Conservation (phyloP, 306 rosid genomes). For the Quercus parvula region DNA sequence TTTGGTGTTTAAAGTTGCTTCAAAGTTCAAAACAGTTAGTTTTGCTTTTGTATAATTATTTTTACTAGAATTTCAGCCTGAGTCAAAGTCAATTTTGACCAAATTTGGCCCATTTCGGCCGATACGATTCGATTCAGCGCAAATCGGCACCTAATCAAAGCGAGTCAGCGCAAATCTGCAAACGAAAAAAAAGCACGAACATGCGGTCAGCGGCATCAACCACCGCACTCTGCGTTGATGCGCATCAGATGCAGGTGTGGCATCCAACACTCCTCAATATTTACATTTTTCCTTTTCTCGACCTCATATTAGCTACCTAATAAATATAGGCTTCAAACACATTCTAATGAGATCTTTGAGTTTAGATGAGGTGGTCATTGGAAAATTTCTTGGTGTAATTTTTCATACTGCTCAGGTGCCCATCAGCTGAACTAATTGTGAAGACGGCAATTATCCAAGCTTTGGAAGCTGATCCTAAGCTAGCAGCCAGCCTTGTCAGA, state of each 20-base stretch:
- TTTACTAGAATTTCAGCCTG: no score
- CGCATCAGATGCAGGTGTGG: no score
- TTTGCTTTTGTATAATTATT: no score
- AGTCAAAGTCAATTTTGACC: no score
- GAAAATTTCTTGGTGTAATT: conserved; percentile 17
- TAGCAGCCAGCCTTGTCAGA: conserved; percentile 68
- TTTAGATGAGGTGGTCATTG: conserved; percentile 27
- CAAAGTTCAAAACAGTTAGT: no score
- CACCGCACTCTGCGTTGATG: no score
- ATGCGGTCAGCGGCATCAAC: rapidly evolving
- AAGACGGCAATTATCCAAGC: conserved; percentile 45
- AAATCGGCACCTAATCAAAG: no score
- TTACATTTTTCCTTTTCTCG: conserved; percentile 3
- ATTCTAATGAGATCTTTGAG: background rate
- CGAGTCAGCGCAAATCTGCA: no score
- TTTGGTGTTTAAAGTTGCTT: no score
- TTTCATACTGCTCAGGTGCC: conserved; percentile 41
- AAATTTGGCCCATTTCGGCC: no score
- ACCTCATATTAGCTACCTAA: conserved; percentile 2
- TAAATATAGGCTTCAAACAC: background rate
- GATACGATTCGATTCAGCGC: no score
- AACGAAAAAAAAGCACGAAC: no score
- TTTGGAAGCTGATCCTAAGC: conserved; percentile 52
- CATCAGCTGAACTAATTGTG: conserved; percentile 46
- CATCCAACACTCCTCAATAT: conserved; percentile 16